Evolutionary conservation across 225 moss, liverwort and hornwort species (phyloP), one percentile per base, ranked within the genome.

Genomic region (Polytrichum commune): DNA sequence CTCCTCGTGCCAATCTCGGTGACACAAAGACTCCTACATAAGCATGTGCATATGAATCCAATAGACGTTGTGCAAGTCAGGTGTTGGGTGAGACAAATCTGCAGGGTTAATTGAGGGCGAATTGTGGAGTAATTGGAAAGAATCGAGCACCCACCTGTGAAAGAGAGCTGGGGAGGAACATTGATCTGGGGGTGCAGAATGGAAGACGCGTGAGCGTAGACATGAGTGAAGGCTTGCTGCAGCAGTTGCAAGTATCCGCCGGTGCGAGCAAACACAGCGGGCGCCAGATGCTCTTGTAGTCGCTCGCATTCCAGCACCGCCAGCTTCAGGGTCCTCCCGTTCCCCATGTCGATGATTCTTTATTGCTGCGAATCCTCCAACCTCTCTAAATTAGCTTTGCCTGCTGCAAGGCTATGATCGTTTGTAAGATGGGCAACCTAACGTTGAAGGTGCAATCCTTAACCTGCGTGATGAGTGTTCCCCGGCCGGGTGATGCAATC

Each of bases 271-370:
- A 82, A 93, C 4, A 88, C 87, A 27, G 73, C 63, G 10, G 95
- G 87, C 30, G 85, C 79, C 68, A 96, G 73, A 64, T 93, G 84
- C 22, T 93, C 92, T 58, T 93, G 87, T 68, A 96, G 67, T 29
- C 85, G 82, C 75, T 90, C 92, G 74, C 96, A 96, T 80, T 92
- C 88, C 54, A 91, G 83, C 64, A 96, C 78, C 13, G 92, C 93
- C 58, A 96, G 72, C 66, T 71, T 85, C 65, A 93, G 69, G 62
- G 54, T 57, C 19, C 8, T 55, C 69, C 69, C 61, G 70, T 53
- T 72, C 81, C 80, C 80, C 60, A 16, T 27, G 60, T 60, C 20
- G 25, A 60, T 7, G 25, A 60, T 60, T 25, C 60, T 60, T 10
- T 25, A 38, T 3, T 10, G 3, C 38, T 38, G 5, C 60, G 23